Base-by-base conservation (phyloP, 371 early-diverging fungal species). In the Apophysomyces elegans region DNA sequence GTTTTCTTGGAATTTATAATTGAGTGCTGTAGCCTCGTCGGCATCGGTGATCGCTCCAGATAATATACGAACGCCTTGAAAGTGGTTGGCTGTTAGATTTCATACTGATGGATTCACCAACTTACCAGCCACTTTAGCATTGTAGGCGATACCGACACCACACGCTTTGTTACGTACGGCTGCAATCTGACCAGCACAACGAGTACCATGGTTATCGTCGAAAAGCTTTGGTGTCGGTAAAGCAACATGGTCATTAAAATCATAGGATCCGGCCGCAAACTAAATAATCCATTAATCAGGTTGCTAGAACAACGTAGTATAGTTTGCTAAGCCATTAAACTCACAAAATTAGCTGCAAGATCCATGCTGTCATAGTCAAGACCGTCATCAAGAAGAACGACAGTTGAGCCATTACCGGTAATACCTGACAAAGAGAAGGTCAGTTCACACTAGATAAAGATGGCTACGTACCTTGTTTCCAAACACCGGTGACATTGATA, bases 121-220 rank as follows among this genome's bases (percentile, higher is more conserved):
- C 61, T 58, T 79, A 88, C 91, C 98, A 0, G 96, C 87, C 5
- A 99, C 93, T 67, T 89, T 87, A 18, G 98, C 87, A 47, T 91
- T 83, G 73, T 89, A 96, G 0, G 98, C 98, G 47, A 97, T 88
- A 16, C 99, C 99, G 3, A 98, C 90, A n/a, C 98, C 98, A 67
- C 99, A 98, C 1, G 90, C 90, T 71, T 92, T 76, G 74, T 99
- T 99, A 45, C 82, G 80, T 9, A 82, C 85, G 12, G 97, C 97
- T 0, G 97, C 99, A 43, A 99, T 94, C 80, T 97, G 95, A 8
- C 98, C 99, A 7, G 99, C 99, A 78, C 98, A 98, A 37, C 99
- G 81, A 0, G 99, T 98, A 45, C 98, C 99, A 75, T 99, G 99
- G 43, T 85, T 84, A 74, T 99, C 99, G 62, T 95, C 92, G 39